Percentiles rank a stretch among this genome's conserved stretches.
These are phyloP conservation scores for Monosporascus sp. DNA, from an alignment of 2,329 filamentous ascomycete genomes.

Conservation along the genomic window DNA sequence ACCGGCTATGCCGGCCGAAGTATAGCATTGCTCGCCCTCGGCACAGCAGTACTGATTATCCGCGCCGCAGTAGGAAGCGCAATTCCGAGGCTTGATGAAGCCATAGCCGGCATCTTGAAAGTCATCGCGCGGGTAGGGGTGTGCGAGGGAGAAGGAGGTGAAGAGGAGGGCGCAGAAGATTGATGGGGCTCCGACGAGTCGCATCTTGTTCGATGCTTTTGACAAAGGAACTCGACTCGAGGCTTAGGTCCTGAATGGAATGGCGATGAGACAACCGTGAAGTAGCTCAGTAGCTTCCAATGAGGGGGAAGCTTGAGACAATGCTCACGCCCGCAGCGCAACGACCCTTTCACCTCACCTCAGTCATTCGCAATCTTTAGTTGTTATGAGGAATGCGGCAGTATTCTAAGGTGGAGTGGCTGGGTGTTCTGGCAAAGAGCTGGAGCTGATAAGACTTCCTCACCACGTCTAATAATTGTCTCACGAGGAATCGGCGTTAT, in stretches of 20 bases:
- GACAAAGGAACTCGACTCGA: background rate
- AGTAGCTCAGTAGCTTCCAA: background rate
- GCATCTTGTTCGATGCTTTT: constrained; percentile 28
- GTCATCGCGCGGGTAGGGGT: constrained; percentile 46
- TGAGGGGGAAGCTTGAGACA: background rate
- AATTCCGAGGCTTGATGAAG: constrained; percentile 45
- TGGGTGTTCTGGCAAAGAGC: background rate
- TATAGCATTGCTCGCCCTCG: constrained; percentile 45
- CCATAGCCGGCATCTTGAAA: constrained; percentile 44
- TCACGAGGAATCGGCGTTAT: background rate
- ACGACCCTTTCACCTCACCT: background rate
- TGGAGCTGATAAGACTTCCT: background rate
- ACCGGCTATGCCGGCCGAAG: constrained; percentile 43
- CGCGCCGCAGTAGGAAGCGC: constrained; percentile 49
- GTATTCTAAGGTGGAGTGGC: background rate
- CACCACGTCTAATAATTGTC: background rate
- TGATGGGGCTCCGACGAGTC: constrained; percentile 20
- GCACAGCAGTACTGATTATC: constrained; percentile 53
- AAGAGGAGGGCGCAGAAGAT: constrained; percentile 35
- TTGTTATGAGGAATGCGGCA: background rate
- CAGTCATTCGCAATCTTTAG: background rate
- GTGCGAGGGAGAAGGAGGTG: constrained; percentile 33
- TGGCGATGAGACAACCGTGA: background rate
- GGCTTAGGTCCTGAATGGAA: background rate
- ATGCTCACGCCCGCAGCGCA: background rate